Conservation (phyloP, 495 filamentous ascomycete species). For the Penicillium paxilli region DNA sequence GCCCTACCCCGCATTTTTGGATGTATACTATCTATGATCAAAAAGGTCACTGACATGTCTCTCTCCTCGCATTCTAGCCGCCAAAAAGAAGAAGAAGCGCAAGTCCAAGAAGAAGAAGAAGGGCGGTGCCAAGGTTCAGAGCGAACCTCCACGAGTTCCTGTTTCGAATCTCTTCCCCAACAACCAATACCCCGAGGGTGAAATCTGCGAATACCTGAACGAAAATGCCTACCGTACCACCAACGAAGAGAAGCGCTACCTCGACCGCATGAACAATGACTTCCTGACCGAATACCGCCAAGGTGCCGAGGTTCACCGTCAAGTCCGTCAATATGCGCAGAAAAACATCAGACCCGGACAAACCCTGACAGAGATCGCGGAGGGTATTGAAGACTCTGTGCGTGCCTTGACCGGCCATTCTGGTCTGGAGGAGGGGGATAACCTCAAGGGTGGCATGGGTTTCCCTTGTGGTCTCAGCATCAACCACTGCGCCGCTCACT, state of each 20-base stretch:
- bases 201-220: conserved; percentile 74
- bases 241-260: conserved; percentile 81
- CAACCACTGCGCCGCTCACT: conserved; percentile 63
- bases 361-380: conserved; percentile 58
- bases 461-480: conserved; percentile 63
- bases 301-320: conserved; percentile 74
- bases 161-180: conserved; percentile 76
- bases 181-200: conserved; percentile 72
- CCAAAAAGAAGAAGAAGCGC: conserved; percentile 84
- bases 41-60: conserved; percentile 4
- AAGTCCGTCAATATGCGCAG: conserved; percentile 60
- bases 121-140: conserved; percentile 66
- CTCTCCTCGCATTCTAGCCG: conserved; percentile 32
- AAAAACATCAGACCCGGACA: conserved; percentile 56
- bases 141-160: conserved; percentile 72
- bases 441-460: conserved; percentile 58
- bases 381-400: conserved; percentile 62
- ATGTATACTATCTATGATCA: background rate
- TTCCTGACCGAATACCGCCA: conserved; percentile 86
- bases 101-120: conserved; percentile 74
- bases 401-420: conserved; percentile 55
- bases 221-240: conserved; percentile 83
- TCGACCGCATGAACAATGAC: conserved; percentile 79
- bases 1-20: background rate
- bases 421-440: conserved; percentile 59